Percentiles rank a stretch among this genome's conserved stretches.
Evolutionary conservation across 768 basidiomycete species (phyloP).

Genomic region (Xerocomus brunneocitrinus): DNA sequence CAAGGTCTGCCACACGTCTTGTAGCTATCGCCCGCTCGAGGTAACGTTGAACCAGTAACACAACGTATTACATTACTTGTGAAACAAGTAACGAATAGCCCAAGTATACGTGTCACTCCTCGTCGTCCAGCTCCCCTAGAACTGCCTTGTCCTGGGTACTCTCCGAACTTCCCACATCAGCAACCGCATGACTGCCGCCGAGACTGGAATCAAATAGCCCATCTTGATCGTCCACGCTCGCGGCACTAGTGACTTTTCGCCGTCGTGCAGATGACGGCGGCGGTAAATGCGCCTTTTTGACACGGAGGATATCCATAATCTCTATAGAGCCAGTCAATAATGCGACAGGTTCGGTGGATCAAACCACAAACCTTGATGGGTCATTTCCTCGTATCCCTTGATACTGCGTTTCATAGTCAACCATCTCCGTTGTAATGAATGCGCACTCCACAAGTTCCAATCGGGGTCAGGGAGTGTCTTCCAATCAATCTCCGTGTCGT

Average conservation of each 20-base stretch:
- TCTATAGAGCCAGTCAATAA: slow-evolving; percentile 39
- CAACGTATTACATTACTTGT: neutral
- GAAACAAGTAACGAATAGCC: slow-evolving; percentile 1
- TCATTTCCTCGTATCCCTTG: slow-evolving; percentile 77
- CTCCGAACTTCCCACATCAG: slow-evolving; percentile 14
- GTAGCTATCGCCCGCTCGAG: neutral
- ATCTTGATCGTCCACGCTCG: slow-evolving; percentile 42
- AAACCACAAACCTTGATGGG: slow-evolving; percentile 56
- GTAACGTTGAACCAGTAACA: neutral
- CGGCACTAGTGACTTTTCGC: slow-evolving; percentile 52
- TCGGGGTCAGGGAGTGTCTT: slow-evolving; percentile 65
- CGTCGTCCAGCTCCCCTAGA: slow-evolving; percentile 17
- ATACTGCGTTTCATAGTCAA: slow-evolving; percentile 71
- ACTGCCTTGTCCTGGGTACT: slow-evolving; percentile 11
- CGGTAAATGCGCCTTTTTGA: slow-evolving; percentile 65
- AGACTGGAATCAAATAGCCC: slow-evolving; percentile 22
- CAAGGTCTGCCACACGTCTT: neutral
- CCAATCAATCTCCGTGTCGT: slow-evolving; percentile 87
- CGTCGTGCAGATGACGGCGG: slow-evolving; percentile 34
- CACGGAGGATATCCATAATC: slow-evolving; percentile 74
- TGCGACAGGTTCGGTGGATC: neutral
- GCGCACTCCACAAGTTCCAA: slow-evolving; percentile 85
- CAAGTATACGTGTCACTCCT: slow-evolving; percentile 3
- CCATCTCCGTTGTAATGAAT: slow-evolving; percentile 77
- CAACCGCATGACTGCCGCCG: no score